phyloP scores from a whole-genome alignment of 225 moss, liverwort and hornwort species.

The Marchantia paleacea region DNA sequence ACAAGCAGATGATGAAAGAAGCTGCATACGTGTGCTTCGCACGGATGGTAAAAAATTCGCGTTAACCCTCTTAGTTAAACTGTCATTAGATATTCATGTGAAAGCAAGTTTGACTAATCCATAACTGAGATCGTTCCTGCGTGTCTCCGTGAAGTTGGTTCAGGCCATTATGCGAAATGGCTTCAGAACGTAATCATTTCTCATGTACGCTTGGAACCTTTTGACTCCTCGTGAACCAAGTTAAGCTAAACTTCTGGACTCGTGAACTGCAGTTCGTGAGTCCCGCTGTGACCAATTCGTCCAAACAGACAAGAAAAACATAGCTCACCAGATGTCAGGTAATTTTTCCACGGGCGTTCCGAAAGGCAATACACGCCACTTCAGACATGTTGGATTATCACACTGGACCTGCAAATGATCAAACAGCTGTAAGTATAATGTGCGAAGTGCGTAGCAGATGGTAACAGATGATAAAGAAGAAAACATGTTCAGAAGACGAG shows the following conservation, averaged over 20 bases:
- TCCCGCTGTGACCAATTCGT: background rate
- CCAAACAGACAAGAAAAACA: background rate
- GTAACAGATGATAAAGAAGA: too few relatives aligned
- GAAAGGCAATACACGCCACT: conserved; percentile 53
- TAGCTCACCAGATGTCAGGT: conserved; percentile 49
- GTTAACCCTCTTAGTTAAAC: too few relatives aligned
- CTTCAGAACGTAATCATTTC: background rate
- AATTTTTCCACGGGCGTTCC: conserved; percentile 40
- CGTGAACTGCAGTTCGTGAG: background rate
- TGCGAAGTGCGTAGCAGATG: too few relatives aligned
- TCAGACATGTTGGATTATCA: conserved; percentile 51
- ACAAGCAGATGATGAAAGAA: background rate
- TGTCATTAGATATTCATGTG: too few relatives aligned
- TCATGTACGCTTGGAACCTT: background rate
- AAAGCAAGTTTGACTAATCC: too few relatives aligned
- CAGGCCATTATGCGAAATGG: background rate
- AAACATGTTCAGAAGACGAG: too few relatives aligned
- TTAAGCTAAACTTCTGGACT: background rate
- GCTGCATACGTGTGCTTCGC: background rate
- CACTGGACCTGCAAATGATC: conserved; percentile 45
- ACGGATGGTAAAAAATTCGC: background rate
- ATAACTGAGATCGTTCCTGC: too few relatives aligned
- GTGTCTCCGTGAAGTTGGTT: too few relatives aligned
- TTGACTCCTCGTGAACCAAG: background rate
- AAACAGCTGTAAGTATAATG: background rate